phyloP scores from a whole-genome alignment of 2,329 filamentous ascomycete species.

The Phaeosphaeria sp. region DNA sequence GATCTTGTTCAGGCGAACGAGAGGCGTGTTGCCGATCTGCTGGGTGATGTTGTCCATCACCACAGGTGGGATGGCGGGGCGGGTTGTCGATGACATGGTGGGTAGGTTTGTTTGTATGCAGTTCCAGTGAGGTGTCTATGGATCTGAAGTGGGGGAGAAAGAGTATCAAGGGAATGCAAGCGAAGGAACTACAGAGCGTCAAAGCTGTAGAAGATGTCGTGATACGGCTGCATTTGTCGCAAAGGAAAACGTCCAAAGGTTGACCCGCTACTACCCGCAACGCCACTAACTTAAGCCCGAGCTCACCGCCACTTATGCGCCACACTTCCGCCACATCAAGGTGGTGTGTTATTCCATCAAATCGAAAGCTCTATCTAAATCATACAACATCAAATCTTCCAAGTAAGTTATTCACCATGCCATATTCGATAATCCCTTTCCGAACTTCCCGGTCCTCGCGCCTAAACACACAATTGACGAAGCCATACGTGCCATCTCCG shows the following conservation, averaged over 20 bases:
- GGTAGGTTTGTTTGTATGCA: slow-evolving; percentile 5
- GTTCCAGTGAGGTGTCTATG: not conserved
- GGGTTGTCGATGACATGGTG: slow-evolving; percentile 57
- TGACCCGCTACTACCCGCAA: slow-evolving; percentile 26
- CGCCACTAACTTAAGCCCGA: slow-evolving; percentile 6
- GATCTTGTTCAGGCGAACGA: slow-evolving; percentile 91
- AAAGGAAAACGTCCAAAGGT: slow-evolving; percentile 20
- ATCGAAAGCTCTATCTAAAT: too few relatives aligned
- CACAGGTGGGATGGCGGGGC: slow-evolving; percentile 60
- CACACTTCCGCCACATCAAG: not conserved
- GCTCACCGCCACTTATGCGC: not conserved
- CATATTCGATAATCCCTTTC: too few relatives aligned
- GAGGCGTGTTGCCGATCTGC: slow-evolving; percentile 94
- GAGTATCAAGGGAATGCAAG: slow-evolving; percentile 3
- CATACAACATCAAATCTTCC: too few relatives aligned
- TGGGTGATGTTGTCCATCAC: slow-evolving; percentile 75
- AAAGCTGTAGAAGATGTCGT: slow-evolving; percentile 7
- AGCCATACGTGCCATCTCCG: too few relatives aligned
- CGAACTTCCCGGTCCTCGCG: too few relatives aligned
- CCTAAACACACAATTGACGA: too few relatives aligned
- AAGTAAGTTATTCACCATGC: too few relatives aligned
- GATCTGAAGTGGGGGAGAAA: not conserved
- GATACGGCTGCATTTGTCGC: slow-evolving; percentile 10
- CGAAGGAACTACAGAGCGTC: not conserved
- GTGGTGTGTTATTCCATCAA: too few relatives aligned